Percentiles rank a stretch among this genome's conserved stretches.
These are phyloP conservation scores for Leccinellum luteum DNA, from an alignment of 768 basidiomycete genomes.

Conservation along the genomic window DNA sequence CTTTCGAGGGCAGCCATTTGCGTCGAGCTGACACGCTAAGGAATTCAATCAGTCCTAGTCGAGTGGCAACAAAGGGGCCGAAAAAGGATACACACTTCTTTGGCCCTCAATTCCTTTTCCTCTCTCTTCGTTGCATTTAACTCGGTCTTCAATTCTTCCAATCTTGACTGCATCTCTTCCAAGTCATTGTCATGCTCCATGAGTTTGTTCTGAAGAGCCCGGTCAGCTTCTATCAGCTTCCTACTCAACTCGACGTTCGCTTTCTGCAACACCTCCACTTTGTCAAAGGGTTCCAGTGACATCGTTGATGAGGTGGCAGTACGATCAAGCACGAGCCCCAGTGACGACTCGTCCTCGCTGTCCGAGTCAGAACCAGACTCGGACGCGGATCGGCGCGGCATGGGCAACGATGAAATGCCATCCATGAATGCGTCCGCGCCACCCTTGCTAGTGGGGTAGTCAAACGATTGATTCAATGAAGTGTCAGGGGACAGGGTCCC, in stretches of 20 bases:
- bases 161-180: conserved; percentile 69
- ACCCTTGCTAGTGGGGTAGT: conserved; percentile 33
- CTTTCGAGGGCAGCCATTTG: conserved; percentile 73
- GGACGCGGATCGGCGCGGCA: conserved; percentile 45
- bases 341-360: conserved; percentile 44
- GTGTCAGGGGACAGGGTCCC: conserved; percentile 36
- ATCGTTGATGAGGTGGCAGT: conserved; percentile 56
- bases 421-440: conserved; percentile 42
- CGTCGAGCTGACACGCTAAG: conserved; percentile 57
- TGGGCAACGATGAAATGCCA: conserved; percentile 52
- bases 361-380: conserved; percentile 51
- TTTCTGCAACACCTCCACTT: conserved; percentile 68
- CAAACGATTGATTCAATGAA: conserved; percentile 35
- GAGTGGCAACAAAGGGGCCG: conserved; percentile 3
- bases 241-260: conserved; percentile 71
- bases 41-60: conserved; percentile 5
- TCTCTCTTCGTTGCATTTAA: conserved; percentile 80
- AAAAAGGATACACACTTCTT: conserved; percentile 57
- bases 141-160: conserved; percentile 80
- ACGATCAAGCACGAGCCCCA: conserved; percentile 63
- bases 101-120: conserved; percentile 86
- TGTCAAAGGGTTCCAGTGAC: conserved; percentile 71
- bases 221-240: conserved; percentile 75
- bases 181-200: conserved; percentile 79
- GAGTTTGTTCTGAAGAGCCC: conserved; percentile 61